Base-by-base conservation (phyloP, 2,329 filamentous ascomycete species). In the Exophiala phaeomuriformis region DNA sequence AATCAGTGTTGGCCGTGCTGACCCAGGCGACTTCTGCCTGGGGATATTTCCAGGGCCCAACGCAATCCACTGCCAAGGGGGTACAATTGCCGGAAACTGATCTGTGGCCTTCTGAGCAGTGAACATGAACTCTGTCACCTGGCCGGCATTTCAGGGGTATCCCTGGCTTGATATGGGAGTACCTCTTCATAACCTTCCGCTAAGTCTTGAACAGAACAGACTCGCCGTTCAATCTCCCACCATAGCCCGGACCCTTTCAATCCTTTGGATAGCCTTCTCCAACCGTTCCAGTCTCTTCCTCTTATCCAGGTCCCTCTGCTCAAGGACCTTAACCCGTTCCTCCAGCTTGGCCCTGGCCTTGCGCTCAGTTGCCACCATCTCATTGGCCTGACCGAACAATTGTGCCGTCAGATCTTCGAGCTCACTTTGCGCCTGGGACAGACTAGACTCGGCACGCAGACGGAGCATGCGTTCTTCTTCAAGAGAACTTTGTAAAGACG, bases 301-400 rank as follows among this genome's bases (percentile, higher is more conserved):
- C 65, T 79, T 76, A 61, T 76, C 73, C n/a, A 66, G 63, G 61
- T 76, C 74, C 42, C 73, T 64, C 33, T 68, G 66, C 61, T 76
- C 74, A 33, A 76, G 61, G 42, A 75, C 64, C 32, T 71, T 71
- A 1, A 76, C 71, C 30, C 73, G 64, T 59, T 76, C 72, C 52
- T 76, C 73, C 46, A 76, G 63, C 55, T 71, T 79, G 10, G 76
- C 78, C 51, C 80, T 71, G 37, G 79, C 79, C 64, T 75, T 78
- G 29, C 81, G 73, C 69, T 84, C 82, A 50, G 74, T 70, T 2
- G 81, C 80, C 5, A 84, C 81, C 81, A 84, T 83, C 66, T 84
- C 81, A 55, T 84, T 84, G 32, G 81, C 81, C 64, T 83, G 78
- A 49, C 77, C 77, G 65, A 84, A 84, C 5, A 84, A 65, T 52